These are phyloP conservation scores for Clathrospora elynae DNA, from an alignment of 2,329 filamentous ascomycete genomes.

Conservation along the genomic window DNA sequence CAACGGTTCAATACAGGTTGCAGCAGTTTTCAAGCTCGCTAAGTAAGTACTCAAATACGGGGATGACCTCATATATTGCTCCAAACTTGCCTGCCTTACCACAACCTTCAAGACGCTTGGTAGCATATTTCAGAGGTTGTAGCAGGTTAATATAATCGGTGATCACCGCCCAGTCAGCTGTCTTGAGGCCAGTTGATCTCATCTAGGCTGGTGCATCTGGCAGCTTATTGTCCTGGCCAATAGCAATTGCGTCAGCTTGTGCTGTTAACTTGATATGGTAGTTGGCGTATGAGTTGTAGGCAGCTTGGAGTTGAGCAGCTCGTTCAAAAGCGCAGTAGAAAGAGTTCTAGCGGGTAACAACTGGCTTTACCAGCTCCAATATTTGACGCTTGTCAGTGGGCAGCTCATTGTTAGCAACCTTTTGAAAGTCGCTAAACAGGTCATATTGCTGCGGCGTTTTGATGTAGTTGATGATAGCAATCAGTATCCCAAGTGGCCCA, in stretches of 20 bases:
- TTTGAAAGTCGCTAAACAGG: slow-evolving; percentile 1
- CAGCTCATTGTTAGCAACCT: background rate
- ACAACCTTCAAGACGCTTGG: slow-evolving; percentile 3
- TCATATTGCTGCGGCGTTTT: slow-evolving; percentile 4
- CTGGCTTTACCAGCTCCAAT: slow-evolving; percentile 1
- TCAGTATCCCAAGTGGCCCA: background rate
- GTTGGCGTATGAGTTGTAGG: background rate
- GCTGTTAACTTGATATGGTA: too few species aligned
- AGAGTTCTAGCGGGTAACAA: too few species aligned
- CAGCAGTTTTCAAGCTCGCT: background rate
- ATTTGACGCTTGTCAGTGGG: background rate
- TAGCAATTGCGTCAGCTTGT: background rate
- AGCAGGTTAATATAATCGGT: slow-evolving; percentile 1
- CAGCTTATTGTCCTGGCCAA: background rate
- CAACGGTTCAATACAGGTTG: too few species aligned
- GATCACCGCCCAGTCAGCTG: slow-evolving; percentile 5
- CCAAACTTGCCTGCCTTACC: background rate
- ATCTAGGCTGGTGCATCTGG: slow-evolving; percentile 7
- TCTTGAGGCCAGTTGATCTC: slow-evolving; percentile 3
- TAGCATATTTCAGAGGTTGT: slow-evolving; percentile 3
- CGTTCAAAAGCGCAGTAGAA: background rate
- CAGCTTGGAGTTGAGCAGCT: background rate
- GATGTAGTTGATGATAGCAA: slow-evolving; percentile 5
- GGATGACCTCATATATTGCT: background rate
- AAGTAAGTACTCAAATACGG: background rate